Percentiles rank a stretch among this genome's conserved stretches.
Evolutionary conservation across 2,329 filamentous ascomycete genomes (phyloP).

Genomic region (Tolypocladium capitatum): DNA sequence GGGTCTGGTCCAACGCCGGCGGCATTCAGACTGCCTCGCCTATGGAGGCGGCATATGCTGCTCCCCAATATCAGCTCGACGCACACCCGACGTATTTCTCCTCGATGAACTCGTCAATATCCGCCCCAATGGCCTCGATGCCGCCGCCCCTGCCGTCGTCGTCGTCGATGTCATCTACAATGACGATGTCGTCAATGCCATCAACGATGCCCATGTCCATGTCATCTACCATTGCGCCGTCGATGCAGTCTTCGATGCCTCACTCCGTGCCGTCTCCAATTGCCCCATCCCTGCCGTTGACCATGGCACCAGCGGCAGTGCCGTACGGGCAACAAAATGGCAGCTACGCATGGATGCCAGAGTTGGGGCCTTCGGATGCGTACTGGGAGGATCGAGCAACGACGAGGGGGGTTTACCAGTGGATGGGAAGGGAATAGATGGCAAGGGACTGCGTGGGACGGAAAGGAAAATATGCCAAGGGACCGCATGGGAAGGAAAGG

Average conservation of each 20-base stretch:
- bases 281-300: conserved; percentile 1
- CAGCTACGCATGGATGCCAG: not conserved
- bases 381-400: not conserved
- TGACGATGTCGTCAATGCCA: not conserved
- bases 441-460: not conserved
- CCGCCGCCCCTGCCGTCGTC: not conserved
- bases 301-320: conserved; percentile 4
- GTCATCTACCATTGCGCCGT: not conserved
- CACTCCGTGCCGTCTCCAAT: not conserved
- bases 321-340: conserved; percentile 4
- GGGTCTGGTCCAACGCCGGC: conserved; percentile 12
- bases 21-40: conserved; percentile 6
- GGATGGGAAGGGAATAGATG: not conserved
- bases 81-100: not conserved
- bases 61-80: conserved; percentile 1
- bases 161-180: not conserved
- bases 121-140: not conserved
- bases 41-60: conserved; percentile 4
- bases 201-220: too few relatives aligned
- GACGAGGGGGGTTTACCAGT: not conserved
- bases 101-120: conserved; percentile 2
- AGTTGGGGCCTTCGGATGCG: not conserved
- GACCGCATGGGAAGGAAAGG: not conserved
- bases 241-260: conserved; percentile 3
- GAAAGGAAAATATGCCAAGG: not conserved